These are phyloP conservation scores for Kwoniella bestiolae DNA, from an alignment of 768 basidiomycete species.

Conservation along the genomic window DNA sequence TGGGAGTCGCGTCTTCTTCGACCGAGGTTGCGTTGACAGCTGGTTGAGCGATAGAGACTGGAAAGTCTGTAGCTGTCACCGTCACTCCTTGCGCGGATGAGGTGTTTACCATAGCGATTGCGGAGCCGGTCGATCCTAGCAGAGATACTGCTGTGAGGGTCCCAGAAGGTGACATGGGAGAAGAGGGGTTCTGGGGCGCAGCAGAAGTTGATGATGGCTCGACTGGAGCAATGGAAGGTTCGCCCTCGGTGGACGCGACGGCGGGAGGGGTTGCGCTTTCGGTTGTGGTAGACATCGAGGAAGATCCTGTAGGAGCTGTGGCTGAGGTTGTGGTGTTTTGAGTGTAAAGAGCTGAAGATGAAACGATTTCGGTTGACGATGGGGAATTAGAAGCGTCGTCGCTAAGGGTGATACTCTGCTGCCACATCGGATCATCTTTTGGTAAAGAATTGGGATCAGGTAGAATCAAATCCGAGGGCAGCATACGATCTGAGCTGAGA, in stretches of 20 bases:
- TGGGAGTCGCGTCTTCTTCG: background rate
- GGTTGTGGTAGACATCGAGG: background rate
- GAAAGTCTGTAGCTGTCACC: constrained; percentile 1
- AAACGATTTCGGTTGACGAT: background rate
- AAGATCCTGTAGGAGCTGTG: background rate
- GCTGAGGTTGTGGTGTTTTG: background rate
- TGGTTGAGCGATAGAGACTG: background rate
- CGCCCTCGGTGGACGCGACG: too few species aligned
- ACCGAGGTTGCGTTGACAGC: background rate
- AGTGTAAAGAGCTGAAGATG: background rate
- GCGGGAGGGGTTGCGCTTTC: too few species aligned
- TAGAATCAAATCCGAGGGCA: constrained; percentile 29
- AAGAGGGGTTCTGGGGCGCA: too few species aligned
- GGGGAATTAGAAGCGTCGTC: background rate
- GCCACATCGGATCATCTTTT: constrained; percentile 2
- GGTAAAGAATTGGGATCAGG: constrained; percentile 24
- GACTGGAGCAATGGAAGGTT: too few species aligned
- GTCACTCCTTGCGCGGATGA: background rate
- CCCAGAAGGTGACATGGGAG: background rate
- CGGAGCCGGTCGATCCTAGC: background rate
- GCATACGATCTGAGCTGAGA: constrained; percentile 13
- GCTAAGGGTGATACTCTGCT: constrained; percentile 5
- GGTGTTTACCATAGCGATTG: too few species aligned
- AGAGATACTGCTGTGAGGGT: background rate
- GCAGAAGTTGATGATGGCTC: too few species aligned